Evolutionary conservation across 2,329 filamentous ascomycete genomes (phyloP).

Genomic region (Rutstroemia sydowiana): DNA sequence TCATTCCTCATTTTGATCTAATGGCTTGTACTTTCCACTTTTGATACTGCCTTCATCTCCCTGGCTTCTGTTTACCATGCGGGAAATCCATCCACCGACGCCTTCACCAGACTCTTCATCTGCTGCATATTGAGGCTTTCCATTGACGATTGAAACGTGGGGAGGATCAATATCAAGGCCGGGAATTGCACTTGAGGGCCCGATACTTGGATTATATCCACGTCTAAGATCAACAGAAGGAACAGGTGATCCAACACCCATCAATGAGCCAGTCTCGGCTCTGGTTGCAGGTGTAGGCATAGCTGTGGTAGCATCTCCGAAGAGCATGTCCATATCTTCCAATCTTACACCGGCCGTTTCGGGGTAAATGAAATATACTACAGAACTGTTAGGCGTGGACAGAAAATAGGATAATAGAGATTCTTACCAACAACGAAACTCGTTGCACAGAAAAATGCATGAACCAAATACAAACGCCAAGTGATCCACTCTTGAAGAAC

Average conservation of each 20-base stretch:
- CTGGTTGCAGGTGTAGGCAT: slow-evolving; percentile 71
- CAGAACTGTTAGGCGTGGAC: slow-evolving; percentile 5
- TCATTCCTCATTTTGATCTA: slow-evolving; percentile 39
- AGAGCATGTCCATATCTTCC: slow-evolving; percentile 93
- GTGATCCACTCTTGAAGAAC: slow-evolving; percentile 85
- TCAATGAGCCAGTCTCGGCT: slow-evolving; percentile 75
- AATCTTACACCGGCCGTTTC: slow-evolving; percentile 92
- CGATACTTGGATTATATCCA: slow-evolving; percentile 37
- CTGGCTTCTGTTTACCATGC: slow-evolving; percentile 51
- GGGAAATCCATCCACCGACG: slow-evolving; percentile 62
- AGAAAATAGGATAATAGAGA: neutral
- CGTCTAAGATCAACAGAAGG: slow-evolving; percentile 67
- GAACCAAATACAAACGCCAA: slow-evolving; percentile 90
- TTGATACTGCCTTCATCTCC: slow-evolving; percentile 27
- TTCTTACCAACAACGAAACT: slow-evolving; percentile 92
- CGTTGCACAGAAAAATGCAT: slow-evolving; percentile 92
- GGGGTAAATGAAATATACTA: slow-evolving; percentile 95
- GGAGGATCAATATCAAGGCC: slow-evolving; percentile 77
- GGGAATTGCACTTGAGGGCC: slow-evolving; percentile 64
- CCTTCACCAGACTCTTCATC: slow-evolving; percentile 39
- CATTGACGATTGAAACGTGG: slow-evolving; percentile 45
- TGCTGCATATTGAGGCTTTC: slow-evolving; percentile 38
- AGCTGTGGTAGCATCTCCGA: slow-evolving; percentile 84
- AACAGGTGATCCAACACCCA: slow-evolving; percentile 70
- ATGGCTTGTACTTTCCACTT: slow-evolving; percentile 26